These are phyloP conservation scores for Paecilomyces variotii DNA, from an alignment of 2,329 filamentous ascomycete genomes.

Conservation along the genomic window DNA sequence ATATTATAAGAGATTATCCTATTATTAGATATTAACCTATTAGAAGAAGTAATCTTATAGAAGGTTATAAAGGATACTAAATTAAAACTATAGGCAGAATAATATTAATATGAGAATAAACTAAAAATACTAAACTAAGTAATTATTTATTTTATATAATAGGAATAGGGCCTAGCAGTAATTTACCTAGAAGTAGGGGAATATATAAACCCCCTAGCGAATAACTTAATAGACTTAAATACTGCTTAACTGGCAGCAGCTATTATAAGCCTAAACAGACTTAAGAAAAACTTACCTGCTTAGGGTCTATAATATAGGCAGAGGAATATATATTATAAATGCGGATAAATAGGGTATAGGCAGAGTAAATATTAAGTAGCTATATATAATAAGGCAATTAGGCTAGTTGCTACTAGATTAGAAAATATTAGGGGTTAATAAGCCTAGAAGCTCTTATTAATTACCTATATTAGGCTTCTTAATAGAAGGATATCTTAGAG, in stretches of 20 bases:
- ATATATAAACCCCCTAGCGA: not conserved
- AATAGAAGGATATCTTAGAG: not conserved
- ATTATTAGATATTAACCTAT: not conserved
- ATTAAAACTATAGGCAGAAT: not conserved
- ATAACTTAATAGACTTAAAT: not conserved
- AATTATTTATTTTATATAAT: not conserved
- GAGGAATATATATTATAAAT: not conserved
- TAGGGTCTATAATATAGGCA: not conserved
- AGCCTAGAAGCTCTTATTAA: not conserved
- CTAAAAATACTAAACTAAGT: not conserved
- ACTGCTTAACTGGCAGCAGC: too few species aligned
- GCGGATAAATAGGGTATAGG: not conserved
- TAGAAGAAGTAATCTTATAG: not conserved
- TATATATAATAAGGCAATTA: not conserved
- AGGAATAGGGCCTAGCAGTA: too few species aligned
- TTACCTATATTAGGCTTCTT: not conserved
- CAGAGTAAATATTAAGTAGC: not conserved
- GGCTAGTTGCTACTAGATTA: not conserved
- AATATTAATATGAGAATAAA: not conserved
- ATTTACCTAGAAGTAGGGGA: too few species aligned
- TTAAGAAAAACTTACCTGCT: not conserved
- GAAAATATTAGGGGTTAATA: not conserved
- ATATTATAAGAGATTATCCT: not conserved
- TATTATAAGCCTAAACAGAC: not conserved
- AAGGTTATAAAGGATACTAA: not conserved